Evolutionary conservation across 2,329 filamentous ascomycete genomes (phyloP), one percentile per base, ranked within the genome.

Genomic region (Hymenoscyphus fraxineus): DNA sequence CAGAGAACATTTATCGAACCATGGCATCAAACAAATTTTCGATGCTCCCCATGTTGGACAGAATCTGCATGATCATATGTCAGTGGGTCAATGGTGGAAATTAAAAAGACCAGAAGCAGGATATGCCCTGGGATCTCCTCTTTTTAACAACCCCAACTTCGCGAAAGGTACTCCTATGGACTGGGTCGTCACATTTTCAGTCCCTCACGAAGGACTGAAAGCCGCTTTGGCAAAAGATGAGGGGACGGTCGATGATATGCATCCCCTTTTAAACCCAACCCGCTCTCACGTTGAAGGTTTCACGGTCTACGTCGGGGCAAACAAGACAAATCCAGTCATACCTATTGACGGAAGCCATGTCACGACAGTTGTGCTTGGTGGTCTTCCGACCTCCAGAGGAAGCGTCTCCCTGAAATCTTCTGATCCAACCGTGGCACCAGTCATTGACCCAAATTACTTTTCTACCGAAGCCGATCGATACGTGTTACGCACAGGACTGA

Each of bases 1-100:
- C 19, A n/a, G 2, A 22, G 16, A 6, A n/a, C 10, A 15, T 27
- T 22, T 54, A 22, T 54, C 16, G n/a, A n/a, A 2, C 10, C 47
- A 15, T 6, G n/a, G 12, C 12, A 54, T 54, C 12, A 1, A 15
- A 2, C 4, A n/a, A 15, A 6, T 54, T 54, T 2, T 15, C 47
- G 12, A 54, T 54, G 4, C 47, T n/a, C 47, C 47, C 10, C 10
- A 54, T 4, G 47, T 54, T 9, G 47, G 47, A 6, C 9, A 22
- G 22, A 54, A 54, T n/a, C 19, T 54, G 12, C 79, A 77, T 47
- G 87, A 88, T 74, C 60, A 67, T 38, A 41, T 66, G 27, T 51
- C 64, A 35, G 15, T 47, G 6, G 44, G 38, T 10, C 57, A 55
- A 32, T 31, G 47, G 15, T 67, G 60, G 62, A 66, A 64, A 60